These are phyloP conservation scores for Glebionis coronaria DNA, from an alignment of 129 eudicot genomes.

Conservation along the genomic window DNA sequence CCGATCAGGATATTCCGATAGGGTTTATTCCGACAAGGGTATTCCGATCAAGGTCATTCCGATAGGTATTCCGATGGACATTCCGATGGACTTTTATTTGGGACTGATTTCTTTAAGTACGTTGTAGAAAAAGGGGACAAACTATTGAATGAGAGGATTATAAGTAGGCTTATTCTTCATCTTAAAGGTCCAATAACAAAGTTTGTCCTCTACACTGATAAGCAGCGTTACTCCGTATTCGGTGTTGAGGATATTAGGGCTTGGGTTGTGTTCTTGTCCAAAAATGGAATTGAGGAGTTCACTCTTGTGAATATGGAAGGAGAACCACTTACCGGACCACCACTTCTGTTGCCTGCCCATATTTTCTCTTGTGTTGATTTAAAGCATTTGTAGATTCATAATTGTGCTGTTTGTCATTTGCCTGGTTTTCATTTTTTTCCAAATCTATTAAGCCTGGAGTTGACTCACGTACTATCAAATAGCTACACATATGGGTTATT, in stretches of 20 bases:
- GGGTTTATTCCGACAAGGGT: too few relatives aligned
- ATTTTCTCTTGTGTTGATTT: slow-evolving; percentile 19
- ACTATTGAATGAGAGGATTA: too few relatives aligned
- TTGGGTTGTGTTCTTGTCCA: slow-evolving; percentile 7
- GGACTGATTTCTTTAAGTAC: too few relatives aligned
- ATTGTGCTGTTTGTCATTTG: not conserved
- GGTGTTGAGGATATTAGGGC: not conserved
- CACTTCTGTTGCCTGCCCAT: not conserved
- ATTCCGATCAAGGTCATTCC: too few relatives aligned
- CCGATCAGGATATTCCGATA: too few relatives aligned
- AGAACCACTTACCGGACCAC: too few relatives aligned
- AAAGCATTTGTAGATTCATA: slow-evolving; percentile 5
- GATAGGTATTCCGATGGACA: too few relatives aligned
- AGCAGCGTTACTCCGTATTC: not conserved
- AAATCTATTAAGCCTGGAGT: slow-evolving; percentile 18
- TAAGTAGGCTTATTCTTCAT: slow-evolving; percentile 11
- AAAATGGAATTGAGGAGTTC: slow-evolving; percentile 9
- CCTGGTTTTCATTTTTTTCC: slow-evolving; percentile 17
- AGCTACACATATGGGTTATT: not conserved
- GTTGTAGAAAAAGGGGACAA: too few relatives aligned
- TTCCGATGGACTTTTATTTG: too few relatives aligned
- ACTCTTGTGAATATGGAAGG: not conserved
- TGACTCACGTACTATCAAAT: not conserved
- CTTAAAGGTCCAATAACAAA: slow-evolving; percentile 10
- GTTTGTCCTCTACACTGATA: slow-evolving; percentile 3